These are phyloP conservation scores for Nakazawaea molendinolei DNA, from an alignment of 805 yeast genomes.

Conservation along the genomic window DNA sequence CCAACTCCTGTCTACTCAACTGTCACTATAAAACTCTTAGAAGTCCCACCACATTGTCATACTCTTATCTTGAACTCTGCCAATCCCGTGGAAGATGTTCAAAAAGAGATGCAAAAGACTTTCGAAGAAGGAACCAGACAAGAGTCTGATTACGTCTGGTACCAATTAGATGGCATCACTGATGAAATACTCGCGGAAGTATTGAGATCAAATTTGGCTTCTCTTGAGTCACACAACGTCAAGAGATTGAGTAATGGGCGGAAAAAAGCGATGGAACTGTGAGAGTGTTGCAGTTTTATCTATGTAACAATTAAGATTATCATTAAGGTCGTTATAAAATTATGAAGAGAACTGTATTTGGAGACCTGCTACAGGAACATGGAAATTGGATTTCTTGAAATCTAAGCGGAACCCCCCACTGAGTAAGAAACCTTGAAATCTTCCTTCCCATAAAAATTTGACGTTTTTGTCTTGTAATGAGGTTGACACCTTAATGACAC, in stretches of 20 bases:
- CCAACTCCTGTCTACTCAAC: slow-evolving; percentile 51
- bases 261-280: slow-evolving; percentile 1
- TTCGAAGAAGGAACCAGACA: slow-evolving; percentile 54
- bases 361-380: slow-evolving; percentile 46
- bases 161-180: slow-evolving; percentile 68
- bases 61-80: slow-evolving; percentile 66
- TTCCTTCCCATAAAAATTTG: slow-evolving; percentile 82
- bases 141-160: slow-evolving; percentile 69
- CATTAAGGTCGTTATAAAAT: too few relatives aligned
- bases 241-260: slow-evolving; percentile 8
- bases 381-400: slow-evolving; percentile 37
- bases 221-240: slow-evolving; percentile 19
- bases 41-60: slow-evolving; percentile 59
- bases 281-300: background rate
- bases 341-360: slow-evolving; percentile 57
- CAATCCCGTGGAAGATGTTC: slow-evolving; percentile 47
- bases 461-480: slow-evolving; percentile 56
- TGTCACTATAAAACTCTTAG: slow-evolving; percentile 55
- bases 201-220: slow-evolving; percentile 47
- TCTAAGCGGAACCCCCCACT: slow-evolving; percentile 63
- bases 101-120: slow-evolving; percentile 52
- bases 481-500: slow-evolving; percentile 70
- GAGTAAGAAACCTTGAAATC: slow-evolving; percentile 69
- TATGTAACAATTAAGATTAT: too few relatives aligned
- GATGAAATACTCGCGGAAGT: slow-evolving; percentile 64